Evolutionary conservation across 345 rosid species (phyloP).

Genomic region (Crucihimalaya himalaica): DNA sequence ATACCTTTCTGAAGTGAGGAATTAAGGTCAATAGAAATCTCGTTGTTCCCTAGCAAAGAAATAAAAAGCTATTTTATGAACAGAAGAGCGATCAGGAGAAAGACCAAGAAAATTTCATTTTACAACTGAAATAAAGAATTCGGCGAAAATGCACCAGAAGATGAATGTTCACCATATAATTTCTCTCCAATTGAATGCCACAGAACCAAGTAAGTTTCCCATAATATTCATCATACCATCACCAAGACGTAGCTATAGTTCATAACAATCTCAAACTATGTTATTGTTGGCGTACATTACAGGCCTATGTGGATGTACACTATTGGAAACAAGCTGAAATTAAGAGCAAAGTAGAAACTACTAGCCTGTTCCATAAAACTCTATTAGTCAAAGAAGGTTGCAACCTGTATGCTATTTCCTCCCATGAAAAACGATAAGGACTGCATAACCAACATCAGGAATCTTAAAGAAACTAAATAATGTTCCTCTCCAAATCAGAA

Average conservation of each 20-base stretch:
- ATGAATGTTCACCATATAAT: background rate
- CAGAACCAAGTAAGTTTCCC: background rate
- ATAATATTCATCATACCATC: background rate
- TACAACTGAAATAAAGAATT: background rate
- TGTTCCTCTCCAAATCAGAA: background rate
- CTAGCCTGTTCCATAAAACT: background rate
- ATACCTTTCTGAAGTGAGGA: conserved; percentile 89
- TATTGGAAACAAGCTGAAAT: conserved; percentile 7
- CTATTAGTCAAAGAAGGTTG: background rate
- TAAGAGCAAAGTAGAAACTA: background rate
- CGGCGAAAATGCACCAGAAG: background rate
- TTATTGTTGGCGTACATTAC: background rate
- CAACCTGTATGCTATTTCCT: background rate
- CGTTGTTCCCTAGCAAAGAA: conserved; percentile 59
- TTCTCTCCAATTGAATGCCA: background rate
- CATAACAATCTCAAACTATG: background rate
- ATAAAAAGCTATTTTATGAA: background rate
- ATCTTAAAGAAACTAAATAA: background rate
- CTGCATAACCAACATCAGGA: conserved; percentile 1
- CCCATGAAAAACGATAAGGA: background rate
- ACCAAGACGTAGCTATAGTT: background rate
- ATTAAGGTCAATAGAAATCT: conserved; percentile 77
- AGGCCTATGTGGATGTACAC: conserved; percentile 1
- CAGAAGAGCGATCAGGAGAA: background rate
- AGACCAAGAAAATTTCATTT: conserved; percentile 6